Evolutionary conservation across 495 filamentous ascomycete species (phyloP).

Genomic region (Stereocaulon alpinum): DNA sequence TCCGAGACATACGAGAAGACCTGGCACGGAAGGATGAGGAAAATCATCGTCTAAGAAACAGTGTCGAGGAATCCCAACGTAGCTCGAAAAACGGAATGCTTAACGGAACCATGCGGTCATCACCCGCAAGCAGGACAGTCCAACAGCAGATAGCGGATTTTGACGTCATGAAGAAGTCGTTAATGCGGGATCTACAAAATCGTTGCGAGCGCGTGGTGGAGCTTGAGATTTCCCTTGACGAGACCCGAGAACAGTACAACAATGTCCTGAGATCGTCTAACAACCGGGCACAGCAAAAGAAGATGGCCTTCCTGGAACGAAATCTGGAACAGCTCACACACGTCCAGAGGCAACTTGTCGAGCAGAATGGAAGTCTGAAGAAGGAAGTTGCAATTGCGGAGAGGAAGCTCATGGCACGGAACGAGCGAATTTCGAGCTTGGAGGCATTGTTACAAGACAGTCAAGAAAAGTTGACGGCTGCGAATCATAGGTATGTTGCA

Average conservation of each 20-base stretch:
- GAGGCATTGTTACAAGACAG: slow-evolving; percentile 89
- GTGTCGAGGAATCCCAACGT: slow-evolving; percentile 66
- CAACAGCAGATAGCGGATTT: slow-evolving; percentile 98
- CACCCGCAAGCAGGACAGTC: slow-evolving; percentile 78
- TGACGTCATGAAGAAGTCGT: slow-evolving; percentile 97
- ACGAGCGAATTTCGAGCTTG: slow-evolving; percentile 89
- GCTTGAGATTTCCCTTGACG: slow-evolving; percentile 91
- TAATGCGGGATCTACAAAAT: slow-evolving; percentile 98
- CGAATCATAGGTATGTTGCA: slow-evolving; percentile 64
- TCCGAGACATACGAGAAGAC: slow-evolving; percentile 63
- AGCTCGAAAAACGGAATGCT: slow-evolving; percentile 47
- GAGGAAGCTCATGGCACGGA: slow-evolving; percentile 88
- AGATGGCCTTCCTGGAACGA: slow-evolving; percentile 98
- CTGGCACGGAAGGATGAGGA: slow-evolving; percentile 63
- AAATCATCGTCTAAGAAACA: slow-evolving; percentile 60
- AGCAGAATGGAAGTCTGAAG: slow-evolving; percentile 92
- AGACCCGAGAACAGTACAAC: slow-evolving; percentile 97
- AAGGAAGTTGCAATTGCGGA: slow-evolving; percentile 99
- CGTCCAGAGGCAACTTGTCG: slow-evolving; percentile 92
- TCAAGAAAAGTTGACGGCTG: slow-evolving; percentile 91
- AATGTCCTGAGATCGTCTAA: slow-evolving; percentile 91
- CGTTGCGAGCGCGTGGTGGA: slow-evolving; percentile 96
- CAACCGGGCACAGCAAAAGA: slow-evolving; percentile 97
- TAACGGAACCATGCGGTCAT: slow-evolving; percentile 41
- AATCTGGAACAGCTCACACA: slow-evolving; percentile 96